Evolutionary conservation across 139 green algal species (phyloP).

Genomic region (Penium margaritaceum): DNA sequence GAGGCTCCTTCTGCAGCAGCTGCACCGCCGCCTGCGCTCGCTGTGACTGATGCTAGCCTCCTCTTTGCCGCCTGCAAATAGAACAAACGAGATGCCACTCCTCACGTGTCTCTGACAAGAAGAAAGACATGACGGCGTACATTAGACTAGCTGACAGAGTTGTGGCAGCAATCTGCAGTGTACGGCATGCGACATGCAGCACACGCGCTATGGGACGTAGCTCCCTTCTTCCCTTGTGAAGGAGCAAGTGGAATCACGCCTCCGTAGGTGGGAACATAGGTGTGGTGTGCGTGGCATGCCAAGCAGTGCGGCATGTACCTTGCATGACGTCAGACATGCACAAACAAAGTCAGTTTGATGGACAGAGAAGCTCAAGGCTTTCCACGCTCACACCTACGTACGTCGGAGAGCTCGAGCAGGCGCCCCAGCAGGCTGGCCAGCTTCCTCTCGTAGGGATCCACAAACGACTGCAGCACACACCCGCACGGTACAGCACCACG

Average conservation of each 20-base stretch:
- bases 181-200: neutral
- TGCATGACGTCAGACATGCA: neutral
- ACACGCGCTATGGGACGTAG: too few species aligned
- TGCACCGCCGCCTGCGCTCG: neutral
- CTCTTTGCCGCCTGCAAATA: neutral
- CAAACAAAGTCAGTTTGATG: neutral
- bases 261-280: too few species aligned
- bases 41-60: neutral
- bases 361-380: too few species aligned
- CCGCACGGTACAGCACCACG: neutral
- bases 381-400: too few species aligned
- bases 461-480: constrained; percentile 22
- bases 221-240: too few species aligned
- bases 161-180: neutral
- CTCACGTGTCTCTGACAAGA: too few species aligned
- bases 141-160: too few species aligned
- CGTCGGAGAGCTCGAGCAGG: constrained; percentile 7
- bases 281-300: neutral
- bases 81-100: too few species aligned
- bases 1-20: neutral
- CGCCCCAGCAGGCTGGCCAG: constrained; percentile 25
- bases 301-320: neutral
- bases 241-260: neutral
- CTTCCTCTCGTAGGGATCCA: constrained; percentile 36
- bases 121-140: too few species aligned